Conservation (phyloP, 257 asterid species). For the Ajuga chamaepitys region DNA sequence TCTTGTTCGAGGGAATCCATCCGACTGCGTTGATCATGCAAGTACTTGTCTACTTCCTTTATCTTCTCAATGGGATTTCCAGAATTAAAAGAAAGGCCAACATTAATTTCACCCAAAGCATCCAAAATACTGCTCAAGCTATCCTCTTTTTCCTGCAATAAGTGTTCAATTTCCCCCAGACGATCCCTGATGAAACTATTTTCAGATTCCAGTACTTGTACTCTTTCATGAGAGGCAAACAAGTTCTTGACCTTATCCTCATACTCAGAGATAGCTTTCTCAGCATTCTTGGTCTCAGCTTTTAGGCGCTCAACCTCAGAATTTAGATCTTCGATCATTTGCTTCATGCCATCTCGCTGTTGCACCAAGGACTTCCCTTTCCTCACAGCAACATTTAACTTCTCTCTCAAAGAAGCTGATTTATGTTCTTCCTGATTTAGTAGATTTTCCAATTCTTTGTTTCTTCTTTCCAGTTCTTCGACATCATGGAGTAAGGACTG, state of each 20-base stretch:
- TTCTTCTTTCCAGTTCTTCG: slow-evolving; percentile 48
- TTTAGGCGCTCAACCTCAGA: slow-evolving; percentile 58
- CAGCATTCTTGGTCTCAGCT: slow-evolving; percentile 37
- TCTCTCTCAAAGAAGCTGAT: slow-evolving; percentile 78
- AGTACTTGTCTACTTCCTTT: slow-evolving; percentile 38
- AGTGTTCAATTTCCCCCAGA: slow-evolving; percentile 44
- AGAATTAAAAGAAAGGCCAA: slow-evolving; percentile 27
- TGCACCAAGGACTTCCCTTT: slow-evolving; percentile 94
- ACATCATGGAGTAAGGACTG: slow-evolving; percentile 46
- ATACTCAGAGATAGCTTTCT: slow-evolving; percentile 42
- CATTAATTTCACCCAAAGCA: slow-evolving; percentile 43
- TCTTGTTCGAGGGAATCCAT: slow-evolving; percentile 57
- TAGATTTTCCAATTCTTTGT: slow-evolving; percentile 58
- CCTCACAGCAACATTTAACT: slow-evolving; percentile 80
- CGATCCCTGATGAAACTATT: slow-evolving; percentile 47
- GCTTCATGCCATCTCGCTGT: slow-evolving; percentile 82
- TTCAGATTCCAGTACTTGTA: slow-evolving; percentile 60
- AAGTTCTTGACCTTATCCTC: slow-evolving; percentile 53
- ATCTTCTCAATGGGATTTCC: slow-evolving; percentile 52
- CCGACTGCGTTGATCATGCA: slow-evolving; percentile 39
- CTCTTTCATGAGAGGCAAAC: slow-evolving; percentile 43
- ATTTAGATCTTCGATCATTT: slow-evolving; percentile 59
- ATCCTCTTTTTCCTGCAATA: slow-evolving; percentile 51
- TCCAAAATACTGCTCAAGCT: slow-evolving; percentile 46
- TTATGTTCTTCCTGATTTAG: slow-evolving; percentile 75